Evolutionary conservation across 169 alveolate species (phyloP), one percentile per base, ranked within the genome.

Genomic region (Plasmodium coatneyi): DNA sequence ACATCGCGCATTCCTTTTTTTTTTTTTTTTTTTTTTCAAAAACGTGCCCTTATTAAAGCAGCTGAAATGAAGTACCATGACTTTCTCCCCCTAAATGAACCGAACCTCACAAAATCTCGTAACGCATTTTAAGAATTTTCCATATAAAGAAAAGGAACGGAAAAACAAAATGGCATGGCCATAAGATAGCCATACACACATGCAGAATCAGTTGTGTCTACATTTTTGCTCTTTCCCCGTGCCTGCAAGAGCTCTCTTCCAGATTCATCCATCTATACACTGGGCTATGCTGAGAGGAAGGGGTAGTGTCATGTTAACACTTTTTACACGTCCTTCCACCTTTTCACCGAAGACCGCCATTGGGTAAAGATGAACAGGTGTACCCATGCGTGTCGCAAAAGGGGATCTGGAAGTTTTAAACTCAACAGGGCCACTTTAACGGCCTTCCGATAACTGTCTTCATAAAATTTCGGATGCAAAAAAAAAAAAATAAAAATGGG

Each of bases 371-470:
- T 49, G 60, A 6, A 22, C 22, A 49, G 25, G 25, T 74, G 25
- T 43, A 74, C 25, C 49, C 60, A 19, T 41, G 19, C 36, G 60
- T 16, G 60, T 80, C 28, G 30, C 14, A 49, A 46, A 49, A 49
- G 3, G 60, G 60, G 19, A n/a, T 43, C 22, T 25, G 39, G 25
- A 16, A 49, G 1, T 7, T 81, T 49, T 81, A 49, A 81, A 49
- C 60, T 81, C 34, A 16, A 25, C 71, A 54, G 19, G 39, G 36
- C 28, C 83, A 78, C 52, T 78, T 78, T 78, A 78, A 78, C 83
- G 56, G 83, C 83, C 22, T 78, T 14, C 83, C 14, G 25, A 25
- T 36, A 36, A 41, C 39, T 81, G 90, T 81, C 80, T 81, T 81
- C 71, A 46, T 56, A 56, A 49, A 49, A 56, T 49, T 81, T 41